Evolutionary conservation across 768 basidiomycete genomes (phyloP).

Genomic region (Porphyrellus cyaneotinctus): DNA sequence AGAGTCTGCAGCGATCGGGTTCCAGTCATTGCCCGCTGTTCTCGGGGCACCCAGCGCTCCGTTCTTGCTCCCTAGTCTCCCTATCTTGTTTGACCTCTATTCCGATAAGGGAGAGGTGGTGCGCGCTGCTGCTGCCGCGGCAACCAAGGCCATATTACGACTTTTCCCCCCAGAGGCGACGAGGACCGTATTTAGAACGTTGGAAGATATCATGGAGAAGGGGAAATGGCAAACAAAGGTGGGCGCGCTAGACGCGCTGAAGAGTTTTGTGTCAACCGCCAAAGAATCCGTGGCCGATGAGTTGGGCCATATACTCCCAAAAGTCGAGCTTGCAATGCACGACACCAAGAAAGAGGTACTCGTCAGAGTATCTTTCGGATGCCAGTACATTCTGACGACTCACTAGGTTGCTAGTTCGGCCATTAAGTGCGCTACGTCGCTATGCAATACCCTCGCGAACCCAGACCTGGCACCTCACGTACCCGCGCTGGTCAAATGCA

Average conservation of each 20-base stretch:
- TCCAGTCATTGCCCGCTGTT: slow-evolving; percentile 66
- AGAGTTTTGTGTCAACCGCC: slow-evolving; percentile 62
- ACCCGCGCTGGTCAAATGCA: slow-evolving; percentile 85
- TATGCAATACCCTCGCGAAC: slow-evolving; percentile 90
- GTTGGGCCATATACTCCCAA: slow-evolving; percentile 76
- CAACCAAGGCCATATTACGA: slow-evolving; percentile 81
- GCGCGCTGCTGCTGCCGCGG: slow-evolving; percentile 70
- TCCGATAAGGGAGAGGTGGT: slow-evolving; percentile 96
- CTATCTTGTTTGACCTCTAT: slow-evolving; percentile 75
- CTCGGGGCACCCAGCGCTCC: slow-evolving; percentile 72
- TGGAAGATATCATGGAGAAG: slow-evolving; percentile 72
- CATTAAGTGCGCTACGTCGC: slow-evolving; percentile 80
- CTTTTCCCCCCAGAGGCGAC: slow-evolving; percentile 79
- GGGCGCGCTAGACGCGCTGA: slow-evolving; percentile 86
- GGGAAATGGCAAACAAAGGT: slow-evolving; percentile 96
- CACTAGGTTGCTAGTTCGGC: slow-evolving; percentile 79
- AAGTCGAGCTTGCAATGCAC: slow-evolving; percentile 88
- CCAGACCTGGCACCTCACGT: slow-evolving; percentile 90
- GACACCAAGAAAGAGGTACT: slow-evolving; percentile 91
- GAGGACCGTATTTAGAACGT: slow-evolving; percentile 58
- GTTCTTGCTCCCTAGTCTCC: slow-evolving; percentile 70
- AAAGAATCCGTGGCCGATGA: slow-evolving; percentile 78
- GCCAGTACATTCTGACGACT: slow-evolving; percentile 8
- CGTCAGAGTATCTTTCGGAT: slow-evolving; percentile 12
- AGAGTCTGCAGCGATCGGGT: slow-evolving; percentile 80